Conservation (phyloP, 2,329 filamentous ascomycete genomes). For the Microdochium nivale region DNA sequence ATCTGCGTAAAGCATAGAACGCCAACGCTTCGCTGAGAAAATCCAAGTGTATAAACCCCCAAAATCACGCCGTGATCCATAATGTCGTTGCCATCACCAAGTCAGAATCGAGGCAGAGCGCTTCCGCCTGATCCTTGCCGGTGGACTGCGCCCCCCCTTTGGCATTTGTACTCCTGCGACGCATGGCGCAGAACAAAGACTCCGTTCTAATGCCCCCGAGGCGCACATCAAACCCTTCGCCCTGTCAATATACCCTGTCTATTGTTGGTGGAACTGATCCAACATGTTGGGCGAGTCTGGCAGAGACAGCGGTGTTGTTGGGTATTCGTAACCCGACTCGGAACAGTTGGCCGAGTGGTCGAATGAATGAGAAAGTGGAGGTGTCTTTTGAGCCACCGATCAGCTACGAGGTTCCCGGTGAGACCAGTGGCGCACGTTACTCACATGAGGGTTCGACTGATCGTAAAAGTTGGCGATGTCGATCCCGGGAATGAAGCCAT, state of each 20-base stretch:
- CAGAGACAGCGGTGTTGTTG: conserved; percentile 66
- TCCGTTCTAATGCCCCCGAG: neutral
- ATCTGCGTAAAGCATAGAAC: neutral
- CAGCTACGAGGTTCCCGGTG: conserved; percentile 37
- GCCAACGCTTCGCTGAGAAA: neutral
- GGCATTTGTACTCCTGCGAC: neutral
- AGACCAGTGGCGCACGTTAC: conserved; percentile 40
- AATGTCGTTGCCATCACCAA: neutral
- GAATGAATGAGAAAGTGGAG: conserved; percentile 66
- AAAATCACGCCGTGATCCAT: neutral
- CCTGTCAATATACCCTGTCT: neutral
- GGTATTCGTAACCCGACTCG: conserved; percentile 55
- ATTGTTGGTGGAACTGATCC: conserved; percentile 9
- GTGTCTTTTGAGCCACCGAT: conserved; percentile 53
- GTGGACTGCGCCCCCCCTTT: neutral
- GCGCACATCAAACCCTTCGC: too few species aligned
- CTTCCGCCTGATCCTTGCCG: neutral
- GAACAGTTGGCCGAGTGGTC: conserved; percentile 58
- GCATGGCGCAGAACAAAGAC: neutral
- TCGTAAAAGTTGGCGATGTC: conserved; percentile 60
- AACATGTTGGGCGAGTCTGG: conserved; percentile 55
- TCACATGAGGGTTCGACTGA: conserved; percentile 67
- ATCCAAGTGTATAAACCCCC: neutral
- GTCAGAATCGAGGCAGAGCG: neutral
- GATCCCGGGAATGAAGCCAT: conserved; percentile 55